A percentile compares a stretch with the other conserved stretches of the same genome.
Conservation (phyloP, 768 basidiomycete genomes). For the Boletellus emodensis region DNA sequence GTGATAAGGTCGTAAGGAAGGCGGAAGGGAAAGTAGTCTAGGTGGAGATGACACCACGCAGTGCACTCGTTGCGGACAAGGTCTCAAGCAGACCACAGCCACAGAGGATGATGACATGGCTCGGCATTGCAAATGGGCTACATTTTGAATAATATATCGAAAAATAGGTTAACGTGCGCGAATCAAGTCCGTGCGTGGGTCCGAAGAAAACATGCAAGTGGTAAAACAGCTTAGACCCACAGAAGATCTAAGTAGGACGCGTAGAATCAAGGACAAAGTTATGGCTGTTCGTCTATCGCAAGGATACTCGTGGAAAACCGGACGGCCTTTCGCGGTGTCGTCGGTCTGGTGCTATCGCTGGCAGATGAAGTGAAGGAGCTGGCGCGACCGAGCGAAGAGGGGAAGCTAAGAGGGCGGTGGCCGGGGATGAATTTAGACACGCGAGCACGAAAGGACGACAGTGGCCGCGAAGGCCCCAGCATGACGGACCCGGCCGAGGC, state of each 20-base stretch:
- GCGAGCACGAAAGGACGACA: slow-evolving; percentile 42
- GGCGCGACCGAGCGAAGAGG: slow-evolving; percentile 32
- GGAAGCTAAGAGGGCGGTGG: slow-evolving; percentile 35
- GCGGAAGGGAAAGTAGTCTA: not conserved
- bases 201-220: slow-evolving; percentile 20
- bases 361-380: slow-evolving; percentile 32
- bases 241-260: slow-evolving; percentile 1
- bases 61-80: not conserved
- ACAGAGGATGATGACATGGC: slow-evolving; percentile 23
- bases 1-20: not conserved
- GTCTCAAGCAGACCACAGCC: slow-evolving; percentile 22
- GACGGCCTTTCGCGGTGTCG: slow-evolving; percentile 55
- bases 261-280: slow-evolving; percentile 4
- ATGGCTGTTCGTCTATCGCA: slow-evolving; percentile 23
- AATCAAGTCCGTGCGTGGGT: slow-evolving; percentile 20
- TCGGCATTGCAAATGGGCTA: slow-evolving; percentile 21
- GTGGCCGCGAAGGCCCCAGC: slow-evolving; percentile 25
- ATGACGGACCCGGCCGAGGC: slow-evolving; percentile 31
- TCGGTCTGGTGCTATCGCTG: slow-evolving; percentile 35
- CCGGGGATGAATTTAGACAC: slow-evolving; percentile 52
- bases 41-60: not conserved
- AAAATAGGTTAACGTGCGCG: slow-evolving; percentile 20
- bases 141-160: slow-evolving; percentile 29
- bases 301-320: slow-evolving; percentile 52
- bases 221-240: slow-evolving; percentile 12